phyloP scores from a whole-genome alignment of 176 grass and related monocot genomes.

The Thinopyrum elongatum region DNA sequence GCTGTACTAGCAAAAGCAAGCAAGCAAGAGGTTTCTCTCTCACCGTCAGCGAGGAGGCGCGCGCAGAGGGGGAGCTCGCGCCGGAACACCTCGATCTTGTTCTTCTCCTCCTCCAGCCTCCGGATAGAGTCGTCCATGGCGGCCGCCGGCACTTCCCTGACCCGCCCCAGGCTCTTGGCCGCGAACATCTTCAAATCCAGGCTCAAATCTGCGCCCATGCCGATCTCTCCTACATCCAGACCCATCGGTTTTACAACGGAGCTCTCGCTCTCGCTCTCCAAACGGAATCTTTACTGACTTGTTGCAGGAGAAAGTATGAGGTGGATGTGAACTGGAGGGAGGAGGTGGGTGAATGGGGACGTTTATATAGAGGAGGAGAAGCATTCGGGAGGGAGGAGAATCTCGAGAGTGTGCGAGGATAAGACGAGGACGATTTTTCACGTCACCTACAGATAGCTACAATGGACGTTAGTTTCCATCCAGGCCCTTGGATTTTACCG shows the following conservation, averaged over 20 bases:
- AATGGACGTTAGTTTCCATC: not conserved
- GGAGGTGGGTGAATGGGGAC: not conserved
- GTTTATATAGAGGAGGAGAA: conserved; percentile 19
- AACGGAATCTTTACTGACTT: not conserved
- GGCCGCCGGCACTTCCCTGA: conserved; percentile 32
- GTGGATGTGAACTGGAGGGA: not conserved
- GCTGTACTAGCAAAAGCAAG: not conserved
- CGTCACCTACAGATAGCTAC: not conserved
- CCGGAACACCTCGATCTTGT: conserved; percentile 79
- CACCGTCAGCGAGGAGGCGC: conserved; percentile 66
- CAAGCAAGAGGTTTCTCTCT: not conserved
- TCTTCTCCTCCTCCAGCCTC: conserved; percentile 70
- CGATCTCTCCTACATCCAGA: conserved; percentile 50
- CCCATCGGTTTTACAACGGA: conserved; percentile 24
- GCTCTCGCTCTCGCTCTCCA: not conserved
- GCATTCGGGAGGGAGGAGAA: conserved; percentile 12
- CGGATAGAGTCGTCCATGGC: conserved; percentile 55
- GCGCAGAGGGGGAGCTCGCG: conserved; percentile 84
- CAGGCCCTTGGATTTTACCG: not conserved
- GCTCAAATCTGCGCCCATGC: conserved; percentile 50
- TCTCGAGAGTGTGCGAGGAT: not conserved
- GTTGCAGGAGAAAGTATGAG: not conserved
- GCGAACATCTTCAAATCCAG: conserved; percentile 65
- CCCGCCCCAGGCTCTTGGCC: conserved; percentile 37
- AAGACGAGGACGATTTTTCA: conserved; percentile 32